phyloP scores from a whole-genome alignment of 331 rosid species.

The Telfairia occidentalis region DNA sequence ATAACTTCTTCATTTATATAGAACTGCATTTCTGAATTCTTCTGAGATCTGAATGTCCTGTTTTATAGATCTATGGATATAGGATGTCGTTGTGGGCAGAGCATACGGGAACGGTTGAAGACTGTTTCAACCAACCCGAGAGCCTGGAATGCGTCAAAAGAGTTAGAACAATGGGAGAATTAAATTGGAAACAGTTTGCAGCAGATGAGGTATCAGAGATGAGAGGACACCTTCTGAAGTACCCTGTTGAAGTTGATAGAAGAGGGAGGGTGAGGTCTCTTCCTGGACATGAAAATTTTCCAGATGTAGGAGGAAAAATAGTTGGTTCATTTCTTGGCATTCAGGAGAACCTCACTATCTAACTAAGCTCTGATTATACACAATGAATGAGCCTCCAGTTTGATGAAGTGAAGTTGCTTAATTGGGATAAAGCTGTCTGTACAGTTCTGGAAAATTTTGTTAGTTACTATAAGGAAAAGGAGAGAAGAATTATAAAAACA shows the following conservation, averaged over 20 bases:
- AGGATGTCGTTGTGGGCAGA: constrained; percentile 98
- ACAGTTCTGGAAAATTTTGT: not conserved
- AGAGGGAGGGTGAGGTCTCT: constrained; percentile 71
- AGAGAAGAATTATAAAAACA: not conserved
- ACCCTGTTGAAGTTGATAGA: constrained; percentile 72
- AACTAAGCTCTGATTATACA: constrained; percentile 13
- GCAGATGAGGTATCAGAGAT: constrained; percentile 61
- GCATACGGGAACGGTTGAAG: constrained; percentile 56
- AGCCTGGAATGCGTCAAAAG: constrained; percentile 77
- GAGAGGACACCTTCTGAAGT: constrained; percentile 73
- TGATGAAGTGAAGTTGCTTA: not conserved
- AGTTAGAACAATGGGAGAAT: constrained; percentile 56
- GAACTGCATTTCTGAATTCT: constrained; percentile 4
- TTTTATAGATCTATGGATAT: constrained; percentile 63
- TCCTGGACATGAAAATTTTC: constrained; percentile 69
- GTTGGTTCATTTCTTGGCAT: constrained; percentile 75
- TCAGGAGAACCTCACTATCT: constrained; percentile 84
- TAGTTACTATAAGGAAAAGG: not conserved
- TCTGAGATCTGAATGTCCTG: not conserved
- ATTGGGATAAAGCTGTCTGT: not conserved
- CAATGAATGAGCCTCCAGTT: not conserved
- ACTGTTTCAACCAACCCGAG: constrained; percentile 64
- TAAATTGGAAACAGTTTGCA: constrained; percentile 75
- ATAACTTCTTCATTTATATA: not conserved
- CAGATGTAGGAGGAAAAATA: constrained; percentile 86